phyloP scores from a whole-genome alignment of 495 filamentous ascomycete species.

The Penicillium arizonense region DNA sequence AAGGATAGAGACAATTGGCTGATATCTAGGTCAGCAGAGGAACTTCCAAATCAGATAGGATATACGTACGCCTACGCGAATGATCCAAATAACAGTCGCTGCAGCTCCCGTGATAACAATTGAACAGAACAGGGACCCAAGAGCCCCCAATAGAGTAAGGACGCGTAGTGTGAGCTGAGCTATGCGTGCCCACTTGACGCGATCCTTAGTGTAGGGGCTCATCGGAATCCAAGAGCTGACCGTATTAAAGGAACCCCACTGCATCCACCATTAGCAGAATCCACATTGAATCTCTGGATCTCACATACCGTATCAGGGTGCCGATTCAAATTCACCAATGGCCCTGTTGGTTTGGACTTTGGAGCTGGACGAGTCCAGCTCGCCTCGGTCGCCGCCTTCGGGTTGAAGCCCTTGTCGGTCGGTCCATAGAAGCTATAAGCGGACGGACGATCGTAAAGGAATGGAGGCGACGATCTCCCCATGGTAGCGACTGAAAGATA shows the following conservation, averaged over 20 bases:
- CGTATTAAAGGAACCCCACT: conserved; percentile 46
- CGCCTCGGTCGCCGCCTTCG: conserved; percentile 75
- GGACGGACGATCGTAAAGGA: conserved; percentile 65
- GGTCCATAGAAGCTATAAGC: conserved; percentile 49
- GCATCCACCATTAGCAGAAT: conserved; percentile 14
- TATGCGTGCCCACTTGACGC: conserved; percentile 62
- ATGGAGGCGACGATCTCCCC: conserved; percentile 65
- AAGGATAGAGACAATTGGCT: conserved; percentile 70
- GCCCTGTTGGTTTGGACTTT: conserved; percentile 66
- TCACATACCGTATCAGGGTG: conserved; percentile 74
- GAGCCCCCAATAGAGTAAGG: conserved; percentile 61
- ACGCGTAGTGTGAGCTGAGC: conserved; percentile 65
- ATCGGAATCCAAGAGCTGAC: conserved; percentile 57
- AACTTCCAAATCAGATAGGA: background rate
- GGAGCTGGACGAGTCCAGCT: conserved; percentile 57
- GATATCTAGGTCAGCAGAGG: conserved; percentile 5
- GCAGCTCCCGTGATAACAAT: conserved; percentile 70
- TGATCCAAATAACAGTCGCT: conserved; percentile 64
- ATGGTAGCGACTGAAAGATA: conserved; percentile 42
- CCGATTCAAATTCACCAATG: conserved; percentile 72
- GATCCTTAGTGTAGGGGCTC: conserved; percentile 64
- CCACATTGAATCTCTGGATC: conserved; percentile 7
- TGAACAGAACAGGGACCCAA: conserved; percentile 68
- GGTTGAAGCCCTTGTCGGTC: conserved; percentile 67
- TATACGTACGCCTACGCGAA: conserved; percentile 69